These are phyloP conservation scores for Monilinia polystroma DNA, from an alignment of 2,329 filamentous ascomycete genomes.

Conservation along the genomic window DNA sequence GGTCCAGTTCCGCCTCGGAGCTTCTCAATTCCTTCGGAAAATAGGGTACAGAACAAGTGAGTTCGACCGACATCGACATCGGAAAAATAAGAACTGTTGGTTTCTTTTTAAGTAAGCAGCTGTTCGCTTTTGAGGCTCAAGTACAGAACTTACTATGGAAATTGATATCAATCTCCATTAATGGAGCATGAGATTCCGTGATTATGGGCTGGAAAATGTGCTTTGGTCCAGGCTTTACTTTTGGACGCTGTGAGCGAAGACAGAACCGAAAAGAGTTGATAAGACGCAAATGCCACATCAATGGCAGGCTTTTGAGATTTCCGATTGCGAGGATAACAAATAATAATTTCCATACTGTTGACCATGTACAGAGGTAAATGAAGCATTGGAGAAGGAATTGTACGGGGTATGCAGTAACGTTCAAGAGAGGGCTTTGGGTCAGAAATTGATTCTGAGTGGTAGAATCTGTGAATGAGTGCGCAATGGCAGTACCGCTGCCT, in stretches of 20 bases:
- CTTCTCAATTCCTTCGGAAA: slow-evolving; percentile 39
- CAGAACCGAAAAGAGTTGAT: slow-evolving; percentile 46
- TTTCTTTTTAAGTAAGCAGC: slow-evolving; percentile 43
- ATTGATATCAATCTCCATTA: slow-evolving; percentile 70
- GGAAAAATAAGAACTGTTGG: slow-evolving; percentile 68
- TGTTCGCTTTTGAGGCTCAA: too few relatives aligned
- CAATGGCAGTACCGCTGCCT: neutral
- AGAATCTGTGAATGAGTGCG: neutral
- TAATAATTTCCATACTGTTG: slow-evolving; percentile 5
- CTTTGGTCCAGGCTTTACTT: slow-evolving; percentile 46
- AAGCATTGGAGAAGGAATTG: neutral
- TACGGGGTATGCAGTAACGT: neutral
- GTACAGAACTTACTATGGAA: slow-evolving; percentile 50
- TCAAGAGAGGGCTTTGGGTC: neutral
- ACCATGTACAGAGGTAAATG: neutral
- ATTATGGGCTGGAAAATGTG: slow-evolving; percentile 64
- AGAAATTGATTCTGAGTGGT: neutral
- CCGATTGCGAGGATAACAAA: slow-evolving; percentile 45
- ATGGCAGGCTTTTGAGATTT: slow-evolving; percentile 60
- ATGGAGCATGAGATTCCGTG: slow-evolving; percentile 58
- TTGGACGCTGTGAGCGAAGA: slow-evolving; percentile 46
- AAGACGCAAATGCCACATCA: slow-evolving; percentile 60
- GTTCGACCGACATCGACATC: slow-evolving; percentile 68
- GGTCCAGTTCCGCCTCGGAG: slow-evolving; percentile 41
- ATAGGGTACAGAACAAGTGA: slow-evolving; percentile 57